These are phyloP conservation scores for Eleusine indica DNA, from an alignment of 176 grass and related monocot species.

Conservation along the genomic window DNA sequence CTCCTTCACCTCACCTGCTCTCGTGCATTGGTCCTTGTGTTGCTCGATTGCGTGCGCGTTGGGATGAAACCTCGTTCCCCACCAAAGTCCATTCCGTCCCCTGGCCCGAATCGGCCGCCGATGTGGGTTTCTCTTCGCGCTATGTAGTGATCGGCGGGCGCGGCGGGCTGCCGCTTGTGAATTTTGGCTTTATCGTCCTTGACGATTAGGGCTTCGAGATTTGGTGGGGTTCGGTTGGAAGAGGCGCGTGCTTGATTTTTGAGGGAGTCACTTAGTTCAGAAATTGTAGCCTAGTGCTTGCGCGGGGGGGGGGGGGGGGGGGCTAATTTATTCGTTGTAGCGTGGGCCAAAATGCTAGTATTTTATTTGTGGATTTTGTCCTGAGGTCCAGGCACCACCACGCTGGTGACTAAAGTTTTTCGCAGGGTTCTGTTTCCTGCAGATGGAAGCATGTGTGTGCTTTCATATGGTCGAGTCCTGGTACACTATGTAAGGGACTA, in stretches of 20 bases:
- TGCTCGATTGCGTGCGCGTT: background rate
- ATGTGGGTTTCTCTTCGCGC: background rate
- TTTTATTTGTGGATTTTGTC: background rate
- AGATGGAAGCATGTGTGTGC: background rate
- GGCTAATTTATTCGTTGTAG: background rate
- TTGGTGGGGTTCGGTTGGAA: conserved; percentile 13
- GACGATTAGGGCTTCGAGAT: background rate
- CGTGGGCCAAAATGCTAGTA: background rate
- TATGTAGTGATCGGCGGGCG: background rate
- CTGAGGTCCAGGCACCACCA: background rate
- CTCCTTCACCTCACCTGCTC: no score
- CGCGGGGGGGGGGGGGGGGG: background rate
- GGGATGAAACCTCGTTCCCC: background rate
- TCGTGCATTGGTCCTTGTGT: background rate
- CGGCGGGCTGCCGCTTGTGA: background rate
- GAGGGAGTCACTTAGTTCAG: background rate
- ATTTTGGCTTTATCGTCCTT: background rate
- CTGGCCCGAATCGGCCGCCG: background rate
- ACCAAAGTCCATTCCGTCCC: background rate
- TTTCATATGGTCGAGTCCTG: background rate
- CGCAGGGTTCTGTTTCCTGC: conserved; percentile 2
- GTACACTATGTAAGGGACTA: background rate
- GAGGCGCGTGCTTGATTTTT: background rate
- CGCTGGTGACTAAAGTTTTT: background rate
- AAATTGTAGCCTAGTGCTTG: background rate